phyloP scores from a whole-genome alignment of 306 rosid genomes.

The Adenanthera pavonina region DNA sequence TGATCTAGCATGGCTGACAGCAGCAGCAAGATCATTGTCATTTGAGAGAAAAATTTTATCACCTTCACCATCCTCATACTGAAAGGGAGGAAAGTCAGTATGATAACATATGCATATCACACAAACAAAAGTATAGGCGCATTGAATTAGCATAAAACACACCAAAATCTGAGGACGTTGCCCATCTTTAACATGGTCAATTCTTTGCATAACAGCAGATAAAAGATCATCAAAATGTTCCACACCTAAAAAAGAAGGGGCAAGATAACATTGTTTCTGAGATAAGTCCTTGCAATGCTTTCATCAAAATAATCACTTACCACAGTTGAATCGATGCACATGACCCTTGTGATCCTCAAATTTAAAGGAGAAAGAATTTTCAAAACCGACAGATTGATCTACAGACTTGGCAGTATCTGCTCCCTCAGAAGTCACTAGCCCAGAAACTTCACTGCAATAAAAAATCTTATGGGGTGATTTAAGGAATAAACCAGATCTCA shows the following conservation, averaged over 20 bases:
- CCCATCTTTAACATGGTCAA: constrained; percentile 44
- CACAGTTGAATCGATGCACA: constrained; percentile 79
- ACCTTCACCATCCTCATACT: constrained; percentile 98
- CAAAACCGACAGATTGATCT: constrained; percentile 68
- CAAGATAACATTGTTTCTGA: constrained; percentile 11
- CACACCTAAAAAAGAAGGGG: constrained; percentile 51
- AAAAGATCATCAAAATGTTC: constrained; percentile 78
- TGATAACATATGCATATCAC: neutral
- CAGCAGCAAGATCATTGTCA: constrained; percentile 72
- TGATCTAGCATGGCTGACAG: constrained; percentile 77
- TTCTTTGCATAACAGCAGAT: constrained; percentile 72
- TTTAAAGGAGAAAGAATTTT: constrained; percentile 80
- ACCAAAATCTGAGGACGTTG: constrained; percentile 78
- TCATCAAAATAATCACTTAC: constrained; percentile 54
- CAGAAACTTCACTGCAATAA: constrained; percentile 79
- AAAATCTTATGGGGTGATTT: constrained; percentile 32
- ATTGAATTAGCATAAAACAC: constrained; percentile 35
- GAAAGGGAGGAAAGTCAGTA: constrained; percentile 22
- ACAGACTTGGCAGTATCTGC: constrained; percentile 52
- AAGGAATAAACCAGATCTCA: constrained; percentile 28
- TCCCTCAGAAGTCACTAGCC: constrained; percentile 73
- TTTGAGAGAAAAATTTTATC: constrained; percentile 80
- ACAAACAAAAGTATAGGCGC: constrained; percentile 28
- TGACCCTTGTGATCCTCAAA: constrained; percentile 80
- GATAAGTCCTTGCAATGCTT: constrained; percentile 18